A percentile compares a stretch with the other conserved stretches of the same genome.
phyloP scores from a whole-genome alignment of 169 alveolate species.

The Theileria parva region DNA sequence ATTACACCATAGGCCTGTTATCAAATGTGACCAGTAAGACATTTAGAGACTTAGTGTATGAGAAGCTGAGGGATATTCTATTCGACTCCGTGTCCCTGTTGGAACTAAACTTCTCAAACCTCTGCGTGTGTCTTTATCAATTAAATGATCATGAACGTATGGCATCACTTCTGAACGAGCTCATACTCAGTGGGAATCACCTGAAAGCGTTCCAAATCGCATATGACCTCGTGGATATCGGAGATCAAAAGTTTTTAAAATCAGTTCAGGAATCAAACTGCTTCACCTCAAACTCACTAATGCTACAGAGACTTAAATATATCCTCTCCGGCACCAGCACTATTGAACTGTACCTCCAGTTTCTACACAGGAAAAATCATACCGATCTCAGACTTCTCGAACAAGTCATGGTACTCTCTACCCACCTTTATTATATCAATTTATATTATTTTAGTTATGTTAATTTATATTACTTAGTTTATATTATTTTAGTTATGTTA shows the following conservation, averaged over 20 bases:
- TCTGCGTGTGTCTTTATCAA: constrained; percentile 79
- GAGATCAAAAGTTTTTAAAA: constrained; percentile 86
- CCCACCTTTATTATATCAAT: not conserved
- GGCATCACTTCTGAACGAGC: constrained; percentile 79
- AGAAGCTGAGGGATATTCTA: constrained; percentile 37
- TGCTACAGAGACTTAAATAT: constrained; percentile 59
- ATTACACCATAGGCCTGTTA: constrained; percentile 45
- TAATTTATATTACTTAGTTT: not conserved
- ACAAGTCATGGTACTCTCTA: constrained; percentile 42
- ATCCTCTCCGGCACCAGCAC: constrained; percentile 81
- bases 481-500: not conserved
- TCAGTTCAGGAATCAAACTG: constrained; percentile 29
- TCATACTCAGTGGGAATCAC: constrained; percentile 73
- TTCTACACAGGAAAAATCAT: constrained; percentile 86
- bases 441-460: not conserved
- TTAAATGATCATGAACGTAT: constrained; percentile 84
- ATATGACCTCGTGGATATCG: constrained; percentile 90
- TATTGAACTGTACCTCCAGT: constrained; percentile 80
- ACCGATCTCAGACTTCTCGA: constrained; percentile 85
- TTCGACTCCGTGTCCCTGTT: constrained; percentile 13
- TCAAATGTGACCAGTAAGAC: constrained; percentile 40
- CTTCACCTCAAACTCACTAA: constrained; percentile 4
- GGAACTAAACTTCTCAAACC: constrained; percentile 19
- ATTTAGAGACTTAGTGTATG: constrained; percentile 45
- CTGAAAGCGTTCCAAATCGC: constrained; percentile 88